phyloP scores from a whole-genome alignment of 306 rosid genomes.

The Crataegus laevigata region DNA sequence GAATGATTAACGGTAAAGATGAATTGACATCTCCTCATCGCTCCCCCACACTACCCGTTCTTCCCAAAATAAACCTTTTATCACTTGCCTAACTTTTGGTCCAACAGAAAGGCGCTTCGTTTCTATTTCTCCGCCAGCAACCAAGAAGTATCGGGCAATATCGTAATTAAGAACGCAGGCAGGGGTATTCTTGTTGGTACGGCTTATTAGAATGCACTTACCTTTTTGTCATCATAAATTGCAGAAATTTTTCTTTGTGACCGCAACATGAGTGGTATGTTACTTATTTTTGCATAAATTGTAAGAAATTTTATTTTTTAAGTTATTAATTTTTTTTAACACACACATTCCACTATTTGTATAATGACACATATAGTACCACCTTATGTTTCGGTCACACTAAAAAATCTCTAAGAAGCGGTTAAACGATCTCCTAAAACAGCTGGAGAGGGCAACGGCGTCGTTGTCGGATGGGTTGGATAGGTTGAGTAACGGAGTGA shows the following conservation, averaged over 20 bases:
- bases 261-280: too few species aligned
- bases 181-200: not conserved
- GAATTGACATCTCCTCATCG: too few species aligned
- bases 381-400: too few species aligned
- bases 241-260: not conserved
- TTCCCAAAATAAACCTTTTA: not conserved
- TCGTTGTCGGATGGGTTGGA: slow-evolving; percentile 8
- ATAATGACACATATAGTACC: too few species aligned
- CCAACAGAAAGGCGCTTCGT: not conserved
- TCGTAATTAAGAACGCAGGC: not conserved
- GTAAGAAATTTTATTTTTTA: too few species aligned
- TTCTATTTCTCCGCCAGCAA: not conserved
- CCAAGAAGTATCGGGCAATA: not conserved
- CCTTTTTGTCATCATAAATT: not conserved
- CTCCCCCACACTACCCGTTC: not conserved
- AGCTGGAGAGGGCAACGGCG: not conserved
- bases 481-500: slow-evolving; percentile 3
- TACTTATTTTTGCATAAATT: too few species aligned
- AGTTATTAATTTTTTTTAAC: too few species aligned
- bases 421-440: not conserved
- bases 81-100: not conserved
- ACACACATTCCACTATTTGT: too few species aligned
- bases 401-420: too few species aligned
- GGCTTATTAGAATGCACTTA: not conserved
- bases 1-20: too few species aligned